Percentiles rank a stretch among this genome's conserved stretches.
phyloP scores from a whole-genome alignment of 495 filamentous ascomycete species.

The Neurospora sp. region DNA sequence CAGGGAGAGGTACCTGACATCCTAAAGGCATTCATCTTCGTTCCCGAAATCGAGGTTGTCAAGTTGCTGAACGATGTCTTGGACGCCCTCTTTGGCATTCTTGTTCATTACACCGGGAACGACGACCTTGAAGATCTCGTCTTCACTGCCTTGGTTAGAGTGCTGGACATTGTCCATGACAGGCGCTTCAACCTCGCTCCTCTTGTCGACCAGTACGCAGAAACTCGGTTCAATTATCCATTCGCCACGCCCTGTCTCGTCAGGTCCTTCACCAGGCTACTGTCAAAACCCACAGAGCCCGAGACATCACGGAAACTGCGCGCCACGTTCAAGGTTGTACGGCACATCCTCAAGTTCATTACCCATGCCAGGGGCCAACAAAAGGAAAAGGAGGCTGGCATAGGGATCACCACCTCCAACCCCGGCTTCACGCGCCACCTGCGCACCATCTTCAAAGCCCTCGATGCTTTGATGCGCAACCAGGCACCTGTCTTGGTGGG shows the following conservation, averaged over 20 bases:
- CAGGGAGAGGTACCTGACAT: constrained; percentile 59
- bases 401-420: constrained; percentile 70
- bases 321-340: constrained; percentile 89
- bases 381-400: constrained; percentile 76
- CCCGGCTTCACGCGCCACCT: constrained; percentile 77
- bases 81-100: constrained; percentile 81
- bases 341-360: constrained; percentile 90
- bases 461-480: constrained; percentile 83
- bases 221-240: constrained; percentile 82
- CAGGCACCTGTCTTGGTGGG: constrained; percentile 76
- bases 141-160: constrained; percentile 79
- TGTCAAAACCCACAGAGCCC: constrained; percentile 67
- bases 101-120: constrained; percentile 78
- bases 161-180: constrained; percentile 90
- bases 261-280: constrained; percentile 69
- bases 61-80: constrained; percentile 86
- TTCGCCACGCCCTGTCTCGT: constrained; percentile 90
- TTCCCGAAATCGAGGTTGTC: constrained; percentile 94
- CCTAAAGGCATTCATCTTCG: constrained; percentile 77
- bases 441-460: constrained; percentile 75
- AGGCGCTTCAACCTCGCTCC: constrained; percentile 85
- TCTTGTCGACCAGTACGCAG: constrained; percentile 84
- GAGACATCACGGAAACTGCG: constrained; percentile 75
- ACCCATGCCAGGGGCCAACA: constrained; percentile 81
- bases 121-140: constrained; percentile 89